Evolutionary conservation across 179 eudicot genomes (phyloP).

Genomic region (Amaranthus tricolor): DNA sequence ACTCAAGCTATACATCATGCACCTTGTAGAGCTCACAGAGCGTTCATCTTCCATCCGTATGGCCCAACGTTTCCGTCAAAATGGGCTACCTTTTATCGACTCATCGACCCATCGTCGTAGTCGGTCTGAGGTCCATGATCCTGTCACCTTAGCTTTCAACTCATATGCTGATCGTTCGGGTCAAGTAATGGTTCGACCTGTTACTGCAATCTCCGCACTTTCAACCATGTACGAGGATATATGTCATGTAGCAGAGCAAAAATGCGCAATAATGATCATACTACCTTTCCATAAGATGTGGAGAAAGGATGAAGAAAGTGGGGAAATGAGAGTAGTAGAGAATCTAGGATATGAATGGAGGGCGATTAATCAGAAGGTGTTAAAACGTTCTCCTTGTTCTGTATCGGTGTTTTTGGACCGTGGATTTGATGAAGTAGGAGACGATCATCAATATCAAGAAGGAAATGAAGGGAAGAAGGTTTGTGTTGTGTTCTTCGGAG

Average conservation of each 20-base stretch:
- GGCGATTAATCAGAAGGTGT: slow-evolving; percentile 58
- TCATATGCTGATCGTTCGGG: slow-evolving; percentile 51
- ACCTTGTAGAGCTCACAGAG: slow-evolving; percentile 70
- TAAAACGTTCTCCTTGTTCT: slow-evolving; percentile 57
- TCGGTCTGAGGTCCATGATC: slow-evolving; percentile 47
- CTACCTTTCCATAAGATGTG: slow-evolving; percentile 73
- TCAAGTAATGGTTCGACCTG: slow-evolving; percentile 52
- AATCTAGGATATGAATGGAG: slow-evolving; percentile 66
- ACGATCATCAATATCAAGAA: background rate
- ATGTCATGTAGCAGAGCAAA: slow-evolving; percentile 59
- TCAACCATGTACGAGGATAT: slow-evolving; percentile 70
- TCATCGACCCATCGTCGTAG: slow-evolving; percentile 22
- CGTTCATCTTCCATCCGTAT: slow-evolving; percentile 65
- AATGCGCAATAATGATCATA: slow-evolving; percentile 49
- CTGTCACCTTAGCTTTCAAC: slow-evolving; percentile 52
- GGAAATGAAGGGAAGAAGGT: slow-evolving; percentile 25
- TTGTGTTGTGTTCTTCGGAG: slow-evolving; percentile 69
- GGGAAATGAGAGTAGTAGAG: slow-evolving; percentile 42
- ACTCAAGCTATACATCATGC: slow-evolving; percentile 61
- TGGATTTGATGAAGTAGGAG: slow-evolving; percentile 36
- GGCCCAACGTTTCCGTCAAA: slow-evolving; percentile 58
- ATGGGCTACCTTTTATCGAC: slow-evolving; percentile 60
- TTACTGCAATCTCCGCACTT: slow-evolving; percentile 47
- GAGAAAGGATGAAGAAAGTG: slow-evolving; percentile 38
- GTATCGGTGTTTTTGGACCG: slow-evolving; percentile 70